phyloP scores from a whole-genome alignment of 179 eudicot species.

The Dionaea muscipula region DNA sequence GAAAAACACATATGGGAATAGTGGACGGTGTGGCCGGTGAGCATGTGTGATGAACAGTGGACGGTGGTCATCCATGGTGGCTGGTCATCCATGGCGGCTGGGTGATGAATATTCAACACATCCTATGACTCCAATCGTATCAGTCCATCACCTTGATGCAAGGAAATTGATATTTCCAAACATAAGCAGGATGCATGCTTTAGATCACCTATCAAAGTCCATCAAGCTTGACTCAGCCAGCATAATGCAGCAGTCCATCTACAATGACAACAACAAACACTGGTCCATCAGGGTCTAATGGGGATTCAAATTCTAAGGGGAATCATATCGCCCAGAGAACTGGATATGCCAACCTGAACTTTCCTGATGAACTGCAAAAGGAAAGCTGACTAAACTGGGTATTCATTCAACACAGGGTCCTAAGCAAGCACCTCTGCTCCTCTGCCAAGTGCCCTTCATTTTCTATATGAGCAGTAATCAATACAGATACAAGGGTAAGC shows the following conservation, averaged over 20 bases:
- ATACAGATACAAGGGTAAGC: slow-evolving; percentile 15
- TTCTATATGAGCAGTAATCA: slow-evolving; percentile 33
- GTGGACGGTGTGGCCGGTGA: too few relatives aligned
- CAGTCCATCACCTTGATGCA: slow-evolving; percentile 69
- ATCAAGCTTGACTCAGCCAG: slow-evolving; percentile 51
- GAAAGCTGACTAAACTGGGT: slow-evolving; percentile 61
- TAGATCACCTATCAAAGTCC: slow-evolving; percentile 36
- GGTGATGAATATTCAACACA: too few relatives aligned
- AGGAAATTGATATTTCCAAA: slow-evolving; percentile 62
- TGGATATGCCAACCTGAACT: slow-evolving; percentile 69
- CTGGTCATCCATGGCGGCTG: too few relatives aligned
- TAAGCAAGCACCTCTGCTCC: slow-evolving; percentile 55
- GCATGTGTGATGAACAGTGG: too few relatives aligned
- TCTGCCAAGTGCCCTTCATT: slow-evolving; percentile 66
- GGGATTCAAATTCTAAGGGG: slow-evolving; percentile 78
- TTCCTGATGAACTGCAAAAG: slow-evolving; percentile 71
- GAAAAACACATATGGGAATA: too few relatives aligned
- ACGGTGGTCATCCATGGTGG: too few relatives aligned
- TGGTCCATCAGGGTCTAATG: slow-evolving; percentile 75
- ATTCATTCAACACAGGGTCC: slow-evolving; percentile 73
- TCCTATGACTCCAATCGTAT: slow-evolving; percentile 64
- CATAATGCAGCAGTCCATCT: slow-evolving; percentile 69
- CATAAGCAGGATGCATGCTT: slow-evolving; percentile 39
- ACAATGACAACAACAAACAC: slow-evolving; percentile 45
- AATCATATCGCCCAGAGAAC: slow-evolving; percentile 58